Evolutionary conservation across 2,329 filamentous ascomycete species (phyloP).

Genomic region (Colletotrichum limetticola): DNA sequence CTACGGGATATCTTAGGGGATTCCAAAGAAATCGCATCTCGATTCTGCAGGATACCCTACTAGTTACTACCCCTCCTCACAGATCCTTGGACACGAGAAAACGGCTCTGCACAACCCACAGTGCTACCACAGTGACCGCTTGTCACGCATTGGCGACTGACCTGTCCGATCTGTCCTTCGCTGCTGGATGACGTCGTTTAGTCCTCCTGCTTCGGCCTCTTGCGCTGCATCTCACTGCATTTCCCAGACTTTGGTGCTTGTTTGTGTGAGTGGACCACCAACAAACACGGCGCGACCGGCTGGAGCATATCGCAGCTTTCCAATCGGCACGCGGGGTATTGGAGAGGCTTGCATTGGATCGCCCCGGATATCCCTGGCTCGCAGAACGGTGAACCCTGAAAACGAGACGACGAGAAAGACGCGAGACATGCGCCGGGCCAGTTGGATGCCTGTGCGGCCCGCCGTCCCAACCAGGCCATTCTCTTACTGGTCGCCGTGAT

Average conservation of each 20-base stretch:
- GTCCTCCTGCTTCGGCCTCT: conserved; percentile 2
- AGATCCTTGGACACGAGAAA: background rate
- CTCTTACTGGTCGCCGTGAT: conserved; percentile 29
- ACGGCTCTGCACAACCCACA: background rate
- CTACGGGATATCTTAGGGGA: too few relatives aligned
- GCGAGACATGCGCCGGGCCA: conserved; percentile 34
- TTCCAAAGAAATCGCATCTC: background rate
- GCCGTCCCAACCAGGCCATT: conserved; percentile 22
- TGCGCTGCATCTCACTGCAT: conserved; percentile 23
- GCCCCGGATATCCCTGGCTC: conserved; percentile 29
- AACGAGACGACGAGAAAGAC: conserved; percentile 29
- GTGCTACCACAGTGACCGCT: background rate
- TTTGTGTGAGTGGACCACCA: conserved; percentile 30
- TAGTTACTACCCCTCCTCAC: background rate
- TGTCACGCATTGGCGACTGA: background rate
- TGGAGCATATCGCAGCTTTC: conserved; percentile 21
- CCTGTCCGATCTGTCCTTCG: background rate
- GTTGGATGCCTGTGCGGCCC: conserved; percentile 34
- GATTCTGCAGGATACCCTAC: background rate
- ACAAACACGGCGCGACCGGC: conserved; percentile 8
- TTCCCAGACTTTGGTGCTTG: conserved; percentile 9
- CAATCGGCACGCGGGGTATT: conserved; percentile 35
- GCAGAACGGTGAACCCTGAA: conserved; percentile 35
- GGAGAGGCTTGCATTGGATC: conserved; percentile 35
- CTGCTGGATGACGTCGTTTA: conserved; percentile 31